Percentiles rank a stretch among this genome's conserved stretches.
phyloP scores from a whole-genome alignment of 2,329 filamentous ascomycete species.

The Diaporthe citrichinensis region DNA sequence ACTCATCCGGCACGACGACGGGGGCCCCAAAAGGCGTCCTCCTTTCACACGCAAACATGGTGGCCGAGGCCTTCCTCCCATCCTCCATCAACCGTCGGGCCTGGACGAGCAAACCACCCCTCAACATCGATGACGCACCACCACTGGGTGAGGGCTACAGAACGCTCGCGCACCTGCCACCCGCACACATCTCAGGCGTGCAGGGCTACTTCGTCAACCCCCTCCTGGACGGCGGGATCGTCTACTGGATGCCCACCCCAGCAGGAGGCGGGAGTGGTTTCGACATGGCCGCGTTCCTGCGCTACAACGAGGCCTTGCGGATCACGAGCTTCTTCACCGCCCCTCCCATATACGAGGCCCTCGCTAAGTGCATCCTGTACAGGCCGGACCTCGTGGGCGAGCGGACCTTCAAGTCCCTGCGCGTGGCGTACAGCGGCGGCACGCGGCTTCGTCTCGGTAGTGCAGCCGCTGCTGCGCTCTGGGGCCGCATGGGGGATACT shows the following conservation, averaged over 20 bases:
- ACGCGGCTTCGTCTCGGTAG: neutral
- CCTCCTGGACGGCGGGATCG: neutral
- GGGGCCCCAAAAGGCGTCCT: neutral
- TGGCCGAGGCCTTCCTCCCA: neutral
- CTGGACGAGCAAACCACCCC: neutral
- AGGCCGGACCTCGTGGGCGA: neutral
- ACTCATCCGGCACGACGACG: neutral
- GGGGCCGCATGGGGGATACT: neutral
- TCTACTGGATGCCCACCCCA: neutral
- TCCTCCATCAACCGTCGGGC: neutral
- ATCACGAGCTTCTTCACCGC: conserved; percentile 15
- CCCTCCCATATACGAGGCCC: neutral
- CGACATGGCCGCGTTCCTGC: conserved; percentile 3
- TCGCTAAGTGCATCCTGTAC: neutral
- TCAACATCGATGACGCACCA: no score
- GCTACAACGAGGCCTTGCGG: neutral
- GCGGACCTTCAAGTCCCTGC: neutral
- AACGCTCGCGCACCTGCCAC: conserved; percentile 1
- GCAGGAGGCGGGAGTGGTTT: neutral
- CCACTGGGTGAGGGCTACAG: neutral
- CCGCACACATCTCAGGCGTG: neutral
- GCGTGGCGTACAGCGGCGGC: conserved; percentile 2
- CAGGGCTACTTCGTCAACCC: conserved; percentile 5
- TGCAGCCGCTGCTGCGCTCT: neutral
- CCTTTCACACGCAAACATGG: conserved; percentile 1